These are phyloP conservation scores for Lasiosphaeriaceae sp. DNA, from an alignment of 495 filamentous ascomycete genomes.

Conservation along the genomic window DNA sequence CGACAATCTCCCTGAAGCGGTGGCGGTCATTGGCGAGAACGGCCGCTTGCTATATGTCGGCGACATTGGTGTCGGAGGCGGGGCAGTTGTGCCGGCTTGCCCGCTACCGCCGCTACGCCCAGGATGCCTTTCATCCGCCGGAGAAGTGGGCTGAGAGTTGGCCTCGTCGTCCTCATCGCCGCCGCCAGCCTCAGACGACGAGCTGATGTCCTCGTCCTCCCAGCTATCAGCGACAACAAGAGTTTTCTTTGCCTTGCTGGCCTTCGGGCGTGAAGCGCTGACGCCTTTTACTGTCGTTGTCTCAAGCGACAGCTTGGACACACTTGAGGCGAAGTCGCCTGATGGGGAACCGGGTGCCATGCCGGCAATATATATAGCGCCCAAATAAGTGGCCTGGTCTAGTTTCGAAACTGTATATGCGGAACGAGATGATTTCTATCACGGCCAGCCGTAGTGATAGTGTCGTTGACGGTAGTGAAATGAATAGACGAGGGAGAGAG, in stretches of 20 bases:
- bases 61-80: conserved; percentile 60
- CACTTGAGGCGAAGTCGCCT: conserved; percentile 19
- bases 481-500: neutral
- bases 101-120: conserved; percentile 1
- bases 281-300: conserved; percentile 1
- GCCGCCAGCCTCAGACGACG: conserved; percentile 35
- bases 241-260: conserved; percentile 42
- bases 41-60: conserved; percentile 39
- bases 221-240: conserved; percentile 69
- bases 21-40: conserved; percentile 24
- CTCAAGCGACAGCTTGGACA: conserved; percentile 39
- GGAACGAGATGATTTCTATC: neutral
- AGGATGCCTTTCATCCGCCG: neutral
- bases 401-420: neutral
- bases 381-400: neutral
- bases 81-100: conserved; percentile 38
- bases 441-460: neutral
- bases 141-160: conserved; percentile 11
- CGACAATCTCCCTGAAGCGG: neutral
- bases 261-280: conserved; percentile 1
- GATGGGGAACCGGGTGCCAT: conserved; percentile 18
- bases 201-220: conserved; percentile 67
- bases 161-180: conserved; percentile 31
- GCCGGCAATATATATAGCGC: neutral
- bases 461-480: neutral